Conservation (phyloP, 192 early-diverging fungal genomes). For the Entomortierella chlamydospora region DNA sequence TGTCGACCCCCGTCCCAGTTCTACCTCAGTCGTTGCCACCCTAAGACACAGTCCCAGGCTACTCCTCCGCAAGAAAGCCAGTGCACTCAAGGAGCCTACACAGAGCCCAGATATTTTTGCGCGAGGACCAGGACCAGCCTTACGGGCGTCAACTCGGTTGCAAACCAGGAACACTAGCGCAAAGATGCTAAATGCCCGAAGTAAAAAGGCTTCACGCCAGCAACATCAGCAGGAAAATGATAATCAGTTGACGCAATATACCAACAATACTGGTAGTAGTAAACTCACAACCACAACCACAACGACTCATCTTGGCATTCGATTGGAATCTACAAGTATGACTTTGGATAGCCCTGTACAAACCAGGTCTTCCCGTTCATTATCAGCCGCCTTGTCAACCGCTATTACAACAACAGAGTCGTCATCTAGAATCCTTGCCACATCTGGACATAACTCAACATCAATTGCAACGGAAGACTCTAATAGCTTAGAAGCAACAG, state of each 20-base stretch:
- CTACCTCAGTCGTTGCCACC: conserved; percentile 48
- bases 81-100: conserved; percentile 51
- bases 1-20: conserved; percentile 39
- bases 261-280: conserved; percentile 12
- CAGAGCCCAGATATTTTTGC: conserved; percentile 56
- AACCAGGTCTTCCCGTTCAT: conserved; percentile 35
- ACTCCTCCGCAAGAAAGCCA: conserved; percentile 52
- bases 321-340: conserved; percentile 11
- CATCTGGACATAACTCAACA: conserved; percentile 23
- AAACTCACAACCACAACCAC: conserved; percentile 13
- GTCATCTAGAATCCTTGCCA: conserved; percentile 6
- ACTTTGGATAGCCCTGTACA: conserved; percentile 28
- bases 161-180: conserved; percentile 51
- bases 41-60: conserved; percentile 47
- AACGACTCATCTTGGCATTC: neutral
- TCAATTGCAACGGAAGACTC: conserved; percentile 21
- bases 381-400: conserved; percentile 5
- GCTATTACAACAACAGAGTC: conserved; percentile 9
- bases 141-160: conserved; percentile 40
- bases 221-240: conserved; percentile 32
- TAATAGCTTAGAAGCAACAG: neutral
- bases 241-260: conserved; percentile 39
- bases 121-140: conserved; percentile 47
- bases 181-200: conserved; percentile 22
- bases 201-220: conserved; percentile 43